These are phyloP conservation scores for Candida suzukii DNA, from an alignment of 805 yeast species.

Conservation along the genomic window DNA sequence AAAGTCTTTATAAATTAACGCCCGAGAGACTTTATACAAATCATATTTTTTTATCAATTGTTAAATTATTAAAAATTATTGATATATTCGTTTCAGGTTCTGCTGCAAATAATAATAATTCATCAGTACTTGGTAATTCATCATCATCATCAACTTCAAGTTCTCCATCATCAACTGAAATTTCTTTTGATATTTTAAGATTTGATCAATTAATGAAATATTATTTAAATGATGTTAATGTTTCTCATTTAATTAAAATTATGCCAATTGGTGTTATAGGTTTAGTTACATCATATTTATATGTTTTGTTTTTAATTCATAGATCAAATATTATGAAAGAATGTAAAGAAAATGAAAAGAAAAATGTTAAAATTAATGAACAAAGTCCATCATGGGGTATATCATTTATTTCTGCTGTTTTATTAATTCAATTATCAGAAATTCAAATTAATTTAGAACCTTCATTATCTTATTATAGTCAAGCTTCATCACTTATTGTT, in stretches of 20 bases:
- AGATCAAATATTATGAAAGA: not conserved
- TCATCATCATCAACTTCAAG: not conserved
- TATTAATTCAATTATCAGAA: not conserved
- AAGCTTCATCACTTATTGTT: not conserved
- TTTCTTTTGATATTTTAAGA: not conserved
- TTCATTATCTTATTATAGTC: not conserved
- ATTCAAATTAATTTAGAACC: not conserved
- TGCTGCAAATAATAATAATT: not conserved
- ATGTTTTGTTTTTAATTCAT: not conserved
- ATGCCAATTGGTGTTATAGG: not conserved
- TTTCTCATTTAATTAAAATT: not conserved
- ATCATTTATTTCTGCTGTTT: constrained; percentile 42
- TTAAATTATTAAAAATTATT: not conserved
- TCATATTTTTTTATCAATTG: not conserved
- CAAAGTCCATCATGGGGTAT: constrained; percentile 71
- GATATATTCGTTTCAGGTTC: not conserved
- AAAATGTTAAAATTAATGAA: constrained; percentile 23
- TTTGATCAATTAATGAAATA: constrained; percentile 1
- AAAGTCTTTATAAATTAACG: not conserved
- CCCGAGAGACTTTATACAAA: not conserved
- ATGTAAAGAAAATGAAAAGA: not conserved
- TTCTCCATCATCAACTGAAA: not conserved
- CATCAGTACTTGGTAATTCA: not conserved
- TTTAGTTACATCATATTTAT: not conserved
- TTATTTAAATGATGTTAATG: not conserved